Base-by-base conservation (phyloP, 768 basidiomycete genomes). In the Suillus weaverae region DNA sequence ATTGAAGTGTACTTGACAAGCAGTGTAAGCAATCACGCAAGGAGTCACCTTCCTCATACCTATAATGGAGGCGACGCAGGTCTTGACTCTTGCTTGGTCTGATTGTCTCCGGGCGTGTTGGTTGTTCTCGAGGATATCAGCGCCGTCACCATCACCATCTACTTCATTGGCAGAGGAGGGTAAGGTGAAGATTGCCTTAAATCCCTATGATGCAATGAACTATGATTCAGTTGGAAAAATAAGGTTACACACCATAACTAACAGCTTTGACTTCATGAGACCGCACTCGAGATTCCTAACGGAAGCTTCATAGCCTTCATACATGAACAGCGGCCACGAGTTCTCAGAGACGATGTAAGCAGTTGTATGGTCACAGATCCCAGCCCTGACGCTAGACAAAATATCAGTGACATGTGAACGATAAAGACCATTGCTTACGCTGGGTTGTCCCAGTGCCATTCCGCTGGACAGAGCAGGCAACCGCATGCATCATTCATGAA, bases 171-270 rank as follows among this genome's bases (percentile, higher is more conserved):
- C 53, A 0, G 68, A 72, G 1, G 64, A 65, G 6, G 71, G 73
- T 4, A 65, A 69, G 1, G 70, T 71, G 33, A 72, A 71, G 2
- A 72, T 66, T 4, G 38, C 51, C 44, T 63, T 62, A 30, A 66
- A 70, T 1, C 65, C 61, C 73, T 71, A 13, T 4, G 10, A 48
- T 48, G 22, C 5, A 13, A 48, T 14, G 0, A 26, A 3, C 6
- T 48, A 26, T 26, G 5, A 7, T 7, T 48, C 48, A 26, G 48
- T 48, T 22, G n/a, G 5, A 26, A 48, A 48, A 48, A 26, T 2
- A 5, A 48, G 22, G 22, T 3, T 26, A 22, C 48, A 26, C 22
- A 26, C 48, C 48, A 48, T 48, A 26, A 48, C 10, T 7, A 22
- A 14, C 14, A 48, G 6, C 13, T 26, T 48, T 1, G 22, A 48